Conservation (phyloP, 2,329 filamentous ascomycete species). For the Cytospora schulzeri region DNA sequence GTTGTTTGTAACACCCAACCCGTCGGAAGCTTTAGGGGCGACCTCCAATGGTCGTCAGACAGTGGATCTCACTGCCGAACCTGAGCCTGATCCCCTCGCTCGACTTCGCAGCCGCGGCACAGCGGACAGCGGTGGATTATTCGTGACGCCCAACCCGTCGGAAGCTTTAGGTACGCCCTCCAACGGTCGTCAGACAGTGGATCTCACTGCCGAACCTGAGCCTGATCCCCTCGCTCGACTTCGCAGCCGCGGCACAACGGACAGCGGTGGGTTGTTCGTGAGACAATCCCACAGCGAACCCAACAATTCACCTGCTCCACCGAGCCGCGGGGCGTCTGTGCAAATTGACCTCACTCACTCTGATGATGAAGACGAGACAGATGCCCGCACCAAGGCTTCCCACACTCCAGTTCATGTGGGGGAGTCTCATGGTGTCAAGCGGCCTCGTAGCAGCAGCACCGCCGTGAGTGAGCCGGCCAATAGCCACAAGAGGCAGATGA, state of each 20-base stretch:
- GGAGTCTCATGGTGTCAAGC: not conserved
- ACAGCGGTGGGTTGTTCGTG: not conserved
- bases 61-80: not conserved
- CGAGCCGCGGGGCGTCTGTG: not conserved
- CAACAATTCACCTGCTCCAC: not conserved
- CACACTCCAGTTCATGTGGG: not conserved
- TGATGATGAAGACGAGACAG: not conserved
- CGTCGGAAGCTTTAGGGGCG: not conserved
- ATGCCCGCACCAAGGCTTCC: no score
- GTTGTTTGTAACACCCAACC: not conserved
- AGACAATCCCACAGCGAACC: not conserved
- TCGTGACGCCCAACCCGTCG: not conserved
- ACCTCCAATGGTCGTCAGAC: not conserved
- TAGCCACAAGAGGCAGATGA: conserved; percentile 1
- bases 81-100: not conserved
- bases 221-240: not conserved
- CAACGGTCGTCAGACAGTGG: not conserved
- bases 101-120: not conserved
- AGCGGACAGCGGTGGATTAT: not conserved
- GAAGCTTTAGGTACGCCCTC: not conserved
- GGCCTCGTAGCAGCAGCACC: not conserved
- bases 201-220: not conserved
- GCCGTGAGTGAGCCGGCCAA: not conserved
- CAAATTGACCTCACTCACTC: not conserved
- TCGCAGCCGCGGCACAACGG: not conserved